phyloP scores from a whole-genome alignment of 805 yeast species.

The Cyberlindnera misumaiensis region DNA sequence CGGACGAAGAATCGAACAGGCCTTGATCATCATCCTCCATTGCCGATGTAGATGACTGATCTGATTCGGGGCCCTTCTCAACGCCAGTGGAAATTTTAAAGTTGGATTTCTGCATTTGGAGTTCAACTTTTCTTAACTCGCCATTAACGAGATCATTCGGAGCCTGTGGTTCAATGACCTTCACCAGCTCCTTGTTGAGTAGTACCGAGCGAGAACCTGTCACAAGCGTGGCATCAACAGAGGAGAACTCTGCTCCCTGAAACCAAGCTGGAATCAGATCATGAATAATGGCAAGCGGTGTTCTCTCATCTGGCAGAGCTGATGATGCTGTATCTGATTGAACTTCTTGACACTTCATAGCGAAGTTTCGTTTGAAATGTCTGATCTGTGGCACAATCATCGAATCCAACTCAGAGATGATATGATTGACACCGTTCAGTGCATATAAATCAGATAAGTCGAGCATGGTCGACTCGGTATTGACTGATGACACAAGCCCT shows the following conservation, averaged over 20 bases:
- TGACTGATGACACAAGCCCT: slow-evolving; percentile 1
- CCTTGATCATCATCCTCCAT: slow-evolving; percentile 29
- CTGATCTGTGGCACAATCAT: slow-evolving; percentile 11
- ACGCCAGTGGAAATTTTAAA: slow-evolving; percentile 1
- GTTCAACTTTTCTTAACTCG: slow-evolving; percentile 28
- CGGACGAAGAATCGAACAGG: slow-evolving; percentile 17
- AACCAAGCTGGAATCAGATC: slow-evolving; percentile 21
- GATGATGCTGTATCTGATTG: background rate
- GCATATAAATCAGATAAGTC: slow-evolving; percentile 24
- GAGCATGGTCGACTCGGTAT: slow-evolving; percentile 13
- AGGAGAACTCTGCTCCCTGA: slow-evolving; percentile 4
- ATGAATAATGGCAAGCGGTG: slow-evolving; percentile 10
- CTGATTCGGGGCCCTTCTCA: background rate
- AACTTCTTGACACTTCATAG: background rate
- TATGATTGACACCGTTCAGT: slow-evolving; percentile 25
- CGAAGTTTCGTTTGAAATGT: slow-evolving; percentile 7
- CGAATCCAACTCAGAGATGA: slow-evolving; percentile 15
- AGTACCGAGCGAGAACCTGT: slow-evolving; percentile 39
- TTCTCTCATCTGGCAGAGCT: background rate
- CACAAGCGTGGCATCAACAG: slow-evolving; percentile 18
- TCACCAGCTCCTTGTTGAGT: slow-evolving; percentile 33
- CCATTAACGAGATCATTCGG: slow-evolving; percentile 35
- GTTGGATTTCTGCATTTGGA: slow-evolving; percentile 19
- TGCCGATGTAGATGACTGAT: slow-evolving; percentile 21
- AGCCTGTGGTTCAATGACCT: slow-evolving; percentile 26